Conservation (phyloP, 257 asterid genomes). For the Nicotiana undulata region DNA sequence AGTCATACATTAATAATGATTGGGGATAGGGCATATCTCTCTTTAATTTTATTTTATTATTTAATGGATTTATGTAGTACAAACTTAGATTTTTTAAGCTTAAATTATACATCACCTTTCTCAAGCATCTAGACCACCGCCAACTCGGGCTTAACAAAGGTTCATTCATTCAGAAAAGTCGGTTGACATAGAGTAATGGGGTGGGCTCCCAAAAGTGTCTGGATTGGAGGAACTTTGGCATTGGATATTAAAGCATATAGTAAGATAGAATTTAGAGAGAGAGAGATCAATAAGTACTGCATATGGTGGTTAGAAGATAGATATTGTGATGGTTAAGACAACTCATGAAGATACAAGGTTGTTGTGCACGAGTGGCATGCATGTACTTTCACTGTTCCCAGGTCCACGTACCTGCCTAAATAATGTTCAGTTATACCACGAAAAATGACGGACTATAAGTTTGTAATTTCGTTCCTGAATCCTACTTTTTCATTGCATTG, state of each 20-base stretch:
- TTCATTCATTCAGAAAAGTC: constrained; percentile 21
- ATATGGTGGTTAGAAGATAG: neutral
- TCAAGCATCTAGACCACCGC: constrained; percentile 22
- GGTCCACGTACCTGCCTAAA: neutral
- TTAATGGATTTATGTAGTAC: neutral
- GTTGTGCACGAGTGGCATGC: constrained; percentile 20
- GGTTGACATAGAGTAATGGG: constrained; percentile 3
- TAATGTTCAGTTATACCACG: neutral
- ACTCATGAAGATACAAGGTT: neutral
- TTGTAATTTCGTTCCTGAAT: neutral
- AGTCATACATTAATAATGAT: neutral
- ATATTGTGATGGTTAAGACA: constrained; percentile 1
- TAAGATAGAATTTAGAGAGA: neutral
- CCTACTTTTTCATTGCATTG: neutral
- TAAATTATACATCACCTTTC: neutral
- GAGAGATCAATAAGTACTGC: constrained; percentile 3
- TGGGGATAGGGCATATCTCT: constrained; percentile 6
- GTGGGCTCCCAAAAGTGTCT: constrained; percentile 18
- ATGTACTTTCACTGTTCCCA: constrained; percentile 15
- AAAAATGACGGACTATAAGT: no score
- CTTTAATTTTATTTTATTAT: neutral
- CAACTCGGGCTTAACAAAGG: constrained; percentile 21
- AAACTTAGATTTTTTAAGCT: neutral
- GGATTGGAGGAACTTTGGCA: constrained; percentile 17
- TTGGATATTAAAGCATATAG: neutral